These are phyloP conservation scores for Lasiosphaeria hispida DNA, from an alignment of 495 filamentous ascomycete genomes.

Conservation along the genomic window DNA sequence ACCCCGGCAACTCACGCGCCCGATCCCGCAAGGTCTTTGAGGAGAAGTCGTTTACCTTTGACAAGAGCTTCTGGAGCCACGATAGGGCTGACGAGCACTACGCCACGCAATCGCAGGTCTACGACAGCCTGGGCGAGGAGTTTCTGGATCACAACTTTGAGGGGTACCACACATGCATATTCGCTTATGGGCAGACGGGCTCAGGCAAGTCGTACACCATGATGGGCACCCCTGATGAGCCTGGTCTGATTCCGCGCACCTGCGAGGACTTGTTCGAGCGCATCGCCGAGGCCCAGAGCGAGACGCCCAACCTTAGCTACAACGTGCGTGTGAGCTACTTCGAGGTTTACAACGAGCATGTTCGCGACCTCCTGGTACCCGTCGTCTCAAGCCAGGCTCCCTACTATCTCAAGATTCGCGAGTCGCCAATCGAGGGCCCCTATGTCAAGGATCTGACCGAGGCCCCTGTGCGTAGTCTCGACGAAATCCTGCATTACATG, in stretches of 20 bases:
- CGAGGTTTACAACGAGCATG: conserved; percentile 99
- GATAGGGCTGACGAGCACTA: conserved; percentile 61
- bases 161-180: conserved; percentile 98
- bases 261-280: conserved; percentile 95
- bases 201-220: conserved; percentile 98
- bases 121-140: conserved; percentile 91
- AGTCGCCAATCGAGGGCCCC: conserved; percentile 92
- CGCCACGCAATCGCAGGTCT: conserved; percentile 80
- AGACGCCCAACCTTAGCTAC: conserved; percentile 85
- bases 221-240: conserved; percentile 88
- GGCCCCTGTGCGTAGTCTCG: conserved; percentile 75
- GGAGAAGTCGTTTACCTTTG: conserved; percentile 90
- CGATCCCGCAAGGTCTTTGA: conserved; percentile 75
- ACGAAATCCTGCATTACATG: conserved; percentile 88
- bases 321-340: conserved; percentile 97
- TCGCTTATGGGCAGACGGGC: conserved; percentile 97
- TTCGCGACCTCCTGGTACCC: conserved; percentile 87
- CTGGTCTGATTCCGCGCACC: conserved; percentile 93
- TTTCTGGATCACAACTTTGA: conserved; percentile 99
- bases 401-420: conserved; percentile 94
- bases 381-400: conserved; percentile 65
- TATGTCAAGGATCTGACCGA: conserved; percentile 97
- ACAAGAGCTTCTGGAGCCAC: conserved; percentile 98
- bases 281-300: conserved; percentile 73
- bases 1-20: conserved; percentile 64